Conservation (phyloP, 306 rosid species). For the Fragaria iinumae region DNA sequence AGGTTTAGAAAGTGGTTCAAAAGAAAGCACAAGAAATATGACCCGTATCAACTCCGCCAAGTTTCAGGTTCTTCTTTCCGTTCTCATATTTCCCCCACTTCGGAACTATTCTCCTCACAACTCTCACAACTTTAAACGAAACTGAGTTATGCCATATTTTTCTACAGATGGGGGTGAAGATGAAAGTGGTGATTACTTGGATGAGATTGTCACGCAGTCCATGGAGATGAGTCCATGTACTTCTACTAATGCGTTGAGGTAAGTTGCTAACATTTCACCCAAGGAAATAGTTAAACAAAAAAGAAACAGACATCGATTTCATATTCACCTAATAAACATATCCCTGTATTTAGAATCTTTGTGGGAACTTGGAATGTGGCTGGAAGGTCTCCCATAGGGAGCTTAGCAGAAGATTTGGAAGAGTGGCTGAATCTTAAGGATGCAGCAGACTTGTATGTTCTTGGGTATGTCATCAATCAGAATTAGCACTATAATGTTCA, state of each 20-base stretch:
- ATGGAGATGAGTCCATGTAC: constrained; percentile 61
- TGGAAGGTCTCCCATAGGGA: constrained; percentile 76
- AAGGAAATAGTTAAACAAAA: constrained; percentile 8
- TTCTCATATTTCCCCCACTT: background rate
- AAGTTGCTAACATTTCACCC: constrained; percentile 14
- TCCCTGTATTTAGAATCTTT: constrained; percentile 55
- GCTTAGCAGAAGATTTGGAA: constrained; percentile 81
- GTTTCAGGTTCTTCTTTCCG: constrained; percentile 49
- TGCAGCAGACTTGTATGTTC: constrained; percentile 83
- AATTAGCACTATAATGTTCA: background rate
- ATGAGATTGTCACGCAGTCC: constrained; percentile 41
- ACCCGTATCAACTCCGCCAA: constrained; percentile 37
- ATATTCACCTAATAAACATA: background rate
- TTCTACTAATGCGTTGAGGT: constrained; percentile 68
- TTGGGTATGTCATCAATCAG: constrained; percentile 60
- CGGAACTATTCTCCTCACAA: background rate
- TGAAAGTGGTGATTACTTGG: constrained; percentile 38
- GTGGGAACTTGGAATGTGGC: constrained; percentile 97
- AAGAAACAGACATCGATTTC: background rate
- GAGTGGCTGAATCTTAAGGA: constrained; percentile 86
- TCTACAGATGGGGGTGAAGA: constrained; percentile 52
- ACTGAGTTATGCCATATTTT: background rate
- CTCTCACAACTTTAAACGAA: background rate
- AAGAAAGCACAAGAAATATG: constrained; percentile 44
- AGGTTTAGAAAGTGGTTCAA: constrained; percentile 53